Percentiles rank a stretch among this genome's conserved stretches.
These are phyloP conservation scores for Scedosporium minutisporum DNA, from an alignment of 2,329 filamentous ascomycete genomes.

Conservation along the genomic window DNA sequence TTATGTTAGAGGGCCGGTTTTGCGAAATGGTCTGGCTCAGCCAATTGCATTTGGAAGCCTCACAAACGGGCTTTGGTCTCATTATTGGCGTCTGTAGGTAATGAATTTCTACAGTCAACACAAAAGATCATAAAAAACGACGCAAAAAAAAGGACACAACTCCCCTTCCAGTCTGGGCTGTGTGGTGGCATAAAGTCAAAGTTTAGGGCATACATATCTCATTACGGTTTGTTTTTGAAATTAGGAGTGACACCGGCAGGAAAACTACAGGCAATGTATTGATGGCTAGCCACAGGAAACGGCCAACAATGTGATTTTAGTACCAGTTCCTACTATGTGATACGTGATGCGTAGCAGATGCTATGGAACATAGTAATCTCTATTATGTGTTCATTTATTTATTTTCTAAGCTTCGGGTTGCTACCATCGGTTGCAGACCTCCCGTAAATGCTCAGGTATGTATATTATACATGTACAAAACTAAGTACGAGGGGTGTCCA, in stretches of 20 bases:
- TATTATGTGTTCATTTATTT: not conserved
- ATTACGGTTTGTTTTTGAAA: not conserved
- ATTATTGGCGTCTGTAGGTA: slow-evolving; percentile 52
- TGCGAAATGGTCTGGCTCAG: slow-evolving; percentile 45
- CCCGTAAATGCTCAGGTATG: not conserved
- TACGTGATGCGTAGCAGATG: too few species aligned
- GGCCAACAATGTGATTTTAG: not conserved
- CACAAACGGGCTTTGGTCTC: slow-evolving; percentile 46
- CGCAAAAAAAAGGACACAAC: slow-evolving; percentile 19
- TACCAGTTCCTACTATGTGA: not conserved
- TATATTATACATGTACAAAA: not conserved
- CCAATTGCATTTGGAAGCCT: slow-evolving; percentile 58
- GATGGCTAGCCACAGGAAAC: not conserved
- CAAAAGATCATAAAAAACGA: slow-evolving; percentile 37
- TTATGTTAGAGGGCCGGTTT: slow-evolving; percentile 35
- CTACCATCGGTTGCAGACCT: not conserved
- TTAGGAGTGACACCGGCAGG: not conserved
- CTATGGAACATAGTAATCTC: too few species aligned
- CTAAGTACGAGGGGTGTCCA: not conserved
- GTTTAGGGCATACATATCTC: not conserved
- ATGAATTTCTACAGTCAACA: slow-evolving; percentile 54
- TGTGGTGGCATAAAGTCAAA: not conserved
- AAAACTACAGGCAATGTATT: not conserved
- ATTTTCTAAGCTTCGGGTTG: not conserved
- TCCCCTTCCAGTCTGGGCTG: not conserved